Base-by-base conservation (phyloP, 2,329 filamentous ascomycete species). In the Fusarium aywerte region DNA sequence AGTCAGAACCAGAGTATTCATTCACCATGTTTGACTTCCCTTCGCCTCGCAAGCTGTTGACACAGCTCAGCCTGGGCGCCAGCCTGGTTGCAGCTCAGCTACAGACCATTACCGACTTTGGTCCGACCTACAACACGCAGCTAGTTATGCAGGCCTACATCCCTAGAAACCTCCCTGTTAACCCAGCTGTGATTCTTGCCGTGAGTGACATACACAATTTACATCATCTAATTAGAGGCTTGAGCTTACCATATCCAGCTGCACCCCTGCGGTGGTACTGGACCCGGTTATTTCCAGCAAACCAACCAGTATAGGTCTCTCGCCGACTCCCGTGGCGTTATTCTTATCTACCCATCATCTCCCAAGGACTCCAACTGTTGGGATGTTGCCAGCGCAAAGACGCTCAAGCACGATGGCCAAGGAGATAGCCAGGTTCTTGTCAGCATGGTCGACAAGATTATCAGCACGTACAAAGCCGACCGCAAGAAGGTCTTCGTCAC, bases 311-410 rank as follows among this genome's bases (percentile, higher is more conserved):
- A 87, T 73, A 82, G 83, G 29, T 77, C 76, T 3, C 78, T 85
- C 15, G 84, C 87, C 15, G 85, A 88, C 62, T 75, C 77, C 27
- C 79, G 85, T 48, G 85, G 85, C 36, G 88, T 85, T 75, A 87
- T 90, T 54, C 74, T 81, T 18, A 81, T 84, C 63, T 84, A 81
- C 62, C 82, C 83, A 3, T 78, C 78, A 68, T 81, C 77, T 7
- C 70, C 69, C 4, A 71, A 64, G 1, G 72, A 71, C 15, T 80
- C 78, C 36, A 80, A 75, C 40, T 89, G 87, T 77, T 89, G 86
- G 82, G 87, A 89, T 67, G 87, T 89, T 7, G 82, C 84, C 7
- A 86, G 83, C 11, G 79, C 80, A 36, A 80, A 78, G 32, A 78
- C 83, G 0, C 76, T 87, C 8, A 82, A 80, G 4, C 84, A 84